phyloP scores from a whole-genome alignment of 345 rosid genomes.

The Citrus reticulata region DNA sequence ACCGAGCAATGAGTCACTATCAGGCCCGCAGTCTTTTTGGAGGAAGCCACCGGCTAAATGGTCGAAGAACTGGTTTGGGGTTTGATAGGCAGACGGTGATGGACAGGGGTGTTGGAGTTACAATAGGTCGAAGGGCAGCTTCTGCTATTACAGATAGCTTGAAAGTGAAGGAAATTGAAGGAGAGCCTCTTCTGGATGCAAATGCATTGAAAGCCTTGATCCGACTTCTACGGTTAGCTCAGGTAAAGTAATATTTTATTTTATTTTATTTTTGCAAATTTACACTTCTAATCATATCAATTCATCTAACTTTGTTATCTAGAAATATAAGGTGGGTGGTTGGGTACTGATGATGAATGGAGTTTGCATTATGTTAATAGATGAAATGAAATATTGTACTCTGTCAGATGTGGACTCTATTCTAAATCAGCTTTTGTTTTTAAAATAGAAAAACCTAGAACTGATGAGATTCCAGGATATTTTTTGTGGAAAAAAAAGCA shows the following conservation, averaged over 20 bases:
- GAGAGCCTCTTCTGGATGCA: constrained; percentile 75
- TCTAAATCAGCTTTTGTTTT: neutral
- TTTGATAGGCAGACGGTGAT: constrained; percentile 80
- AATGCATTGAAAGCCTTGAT: constrained; percentile 76
- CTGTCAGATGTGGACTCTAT: neutral
- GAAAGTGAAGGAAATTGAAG: constrained; percentile 78
- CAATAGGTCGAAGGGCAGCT: constrained; percentile 66
- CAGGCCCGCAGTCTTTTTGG: constrained; percentile 92
- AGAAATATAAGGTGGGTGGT: too few relatives aligned
- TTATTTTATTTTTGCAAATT: neutral
- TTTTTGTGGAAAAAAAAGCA: neutral
- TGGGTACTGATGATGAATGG: neutral
- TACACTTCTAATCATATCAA: too few relatives aligned
- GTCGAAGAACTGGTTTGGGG: constrained; percentile 87
- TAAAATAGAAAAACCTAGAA: neutral
- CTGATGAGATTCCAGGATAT: neutral
- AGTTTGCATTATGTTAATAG: neutral
- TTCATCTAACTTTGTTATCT: too few relatives aligned
- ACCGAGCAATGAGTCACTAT: constrained; percentile 97
- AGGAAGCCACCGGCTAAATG: constrained; percentile 65
- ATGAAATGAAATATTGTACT: neutral
- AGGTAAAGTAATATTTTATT: constrained; percentile 41
- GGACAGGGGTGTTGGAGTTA: constrained; percentile 95
- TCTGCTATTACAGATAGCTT: constrained; percentile 62
- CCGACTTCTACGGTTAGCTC: constrained; percentile 79